Evolutionary conservation across 2,329 filamentous ascomycete genomes (phyloP).

Genomic region (Alternaria sp.): DNA sequence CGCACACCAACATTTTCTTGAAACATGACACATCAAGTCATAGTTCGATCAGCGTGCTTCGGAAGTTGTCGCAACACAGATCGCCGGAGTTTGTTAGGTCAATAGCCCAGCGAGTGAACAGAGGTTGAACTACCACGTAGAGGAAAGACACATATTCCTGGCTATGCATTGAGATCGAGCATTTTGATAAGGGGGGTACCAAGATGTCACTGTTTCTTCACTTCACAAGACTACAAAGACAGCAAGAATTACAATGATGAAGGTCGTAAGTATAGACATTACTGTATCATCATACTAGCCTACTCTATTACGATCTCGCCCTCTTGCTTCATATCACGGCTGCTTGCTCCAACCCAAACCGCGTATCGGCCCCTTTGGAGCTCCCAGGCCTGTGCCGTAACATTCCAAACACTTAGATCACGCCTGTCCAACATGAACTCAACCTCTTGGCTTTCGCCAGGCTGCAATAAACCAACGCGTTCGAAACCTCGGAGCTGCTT

Average conservation of each 20-base stretch:
- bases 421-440: conserved; percentile 71
- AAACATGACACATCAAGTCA: background rate
- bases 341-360: conserved; percentile 47
- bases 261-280: background rate
- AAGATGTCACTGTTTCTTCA: background rate
- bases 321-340: conserved; percentile 39
- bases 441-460: conserved; percentile 71
- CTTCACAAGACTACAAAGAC: background rate
- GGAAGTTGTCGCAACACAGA: background rate
- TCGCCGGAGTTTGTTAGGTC: background rate
- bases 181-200: background rate
- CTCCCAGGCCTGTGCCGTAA: conserved; percentile 77
- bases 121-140: background rate
- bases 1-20: background rate
- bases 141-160: background rate
- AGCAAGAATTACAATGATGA: background rate
- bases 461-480: conserved; percentile 67
- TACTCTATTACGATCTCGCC: conserved; percentile 18
- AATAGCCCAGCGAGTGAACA: background rate
- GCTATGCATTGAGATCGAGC: background rate
- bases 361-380: conserved; percentile 35
- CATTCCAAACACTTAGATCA: conserved; percentile 88
- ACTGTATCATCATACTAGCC: background rate
- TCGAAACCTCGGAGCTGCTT: conserved; percentile 78
- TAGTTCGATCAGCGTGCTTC: background rate